phyloP scores from a whole-genome alignment of 805 yeast species.

The Wickerhamomyces canadensis region DNA sequence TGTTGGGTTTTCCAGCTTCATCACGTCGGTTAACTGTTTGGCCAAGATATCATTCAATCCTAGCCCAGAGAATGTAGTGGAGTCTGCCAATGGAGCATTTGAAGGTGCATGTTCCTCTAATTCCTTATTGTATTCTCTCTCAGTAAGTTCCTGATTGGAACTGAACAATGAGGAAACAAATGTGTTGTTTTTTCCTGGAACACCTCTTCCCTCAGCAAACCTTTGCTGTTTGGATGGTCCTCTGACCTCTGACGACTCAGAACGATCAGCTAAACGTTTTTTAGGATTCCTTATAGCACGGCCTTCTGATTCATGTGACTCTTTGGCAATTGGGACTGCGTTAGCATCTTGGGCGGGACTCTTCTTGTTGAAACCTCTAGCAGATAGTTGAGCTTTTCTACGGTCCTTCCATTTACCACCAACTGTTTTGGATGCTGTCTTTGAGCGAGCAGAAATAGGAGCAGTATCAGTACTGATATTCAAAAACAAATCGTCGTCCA shows the following conservation, averaged over 20 bases:
- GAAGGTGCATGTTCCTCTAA: slow-evolving; percentile 47
- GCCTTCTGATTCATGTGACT: neutral
- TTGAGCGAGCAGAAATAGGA: slow-evolving; percentile 15
- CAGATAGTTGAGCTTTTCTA: slow-evolving; percentile 35
- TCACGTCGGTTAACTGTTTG: slow-evolving; percentile 47
- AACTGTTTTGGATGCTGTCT: slow-evolving; percentile 36
- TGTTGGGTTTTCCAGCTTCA: slow-evolving; percentile 67
- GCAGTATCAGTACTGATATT: slow-evolving; percentile 55
- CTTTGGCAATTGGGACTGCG: slow-evolving; percentile 3
- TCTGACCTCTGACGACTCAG: slow-evolving; percentile 9
- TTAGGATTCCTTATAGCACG: neutral
- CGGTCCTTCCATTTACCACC: slow-evolving; percentile 87
- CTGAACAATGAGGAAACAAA: slow-evolving; percentile 85
- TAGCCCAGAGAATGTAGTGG: slow-evolving; percentile 64
- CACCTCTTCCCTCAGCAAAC: slow-evolving; percentile 44
- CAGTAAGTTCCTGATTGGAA: slow-evolving; percentile 49
- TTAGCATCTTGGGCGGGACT: slow-evolving; percentile 8
- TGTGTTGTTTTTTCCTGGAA: slow-evolving; percentile 49
- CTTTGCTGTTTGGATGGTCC: slow-evolving; percentile 32
- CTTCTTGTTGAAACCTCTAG: slow-evolving; percentile 18
- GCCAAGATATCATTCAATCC: slow-evolving; percentile 56
- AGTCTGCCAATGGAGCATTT: slow-evolving; percentile 74
- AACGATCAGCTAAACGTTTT: slow-evolving; percentile 2
- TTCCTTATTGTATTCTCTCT: slow-evolving; percentile 32
- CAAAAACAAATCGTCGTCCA: slow-evolving; percentile 69